Percentiles rank a stretch among this genome's conserved stretches.
phyloP scores from a whole-genome alignment of 352 stramenopile species.

The Phytopythium litorale region DNA sequence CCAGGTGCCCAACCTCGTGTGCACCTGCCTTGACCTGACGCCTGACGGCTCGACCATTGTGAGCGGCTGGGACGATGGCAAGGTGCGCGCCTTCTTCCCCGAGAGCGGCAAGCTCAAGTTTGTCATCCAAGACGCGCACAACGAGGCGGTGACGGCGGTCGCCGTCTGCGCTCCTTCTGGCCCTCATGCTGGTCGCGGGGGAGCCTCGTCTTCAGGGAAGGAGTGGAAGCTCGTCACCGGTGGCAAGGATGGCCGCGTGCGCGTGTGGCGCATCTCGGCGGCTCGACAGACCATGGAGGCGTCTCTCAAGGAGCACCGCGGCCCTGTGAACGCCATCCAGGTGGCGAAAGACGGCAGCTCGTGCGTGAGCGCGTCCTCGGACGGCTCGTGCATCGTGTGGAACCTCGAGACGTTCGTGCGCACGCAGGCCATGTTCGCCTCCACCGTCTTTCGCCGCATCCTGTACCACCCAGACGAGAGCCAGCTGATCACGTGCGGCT shows the following conservation, averaged over 20 bases:
- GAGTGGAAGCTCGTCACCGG: conserved; percentile 93
- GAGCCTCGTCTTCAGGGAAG: conserved; percentile 6
- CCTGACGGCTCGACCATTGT: conserved; percentile 88
- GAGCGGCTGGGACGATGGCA: conserved; percentile 95
- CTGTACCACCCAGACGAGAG: conserved; percentile 96
- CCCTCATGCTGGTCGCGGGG: not conserved
- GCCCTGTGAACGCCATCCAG: conserved; percentile 90
- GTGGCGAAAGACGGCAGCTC: conserved; percentile 67
- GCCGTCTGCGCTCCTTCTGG: conserved; percentile 79
- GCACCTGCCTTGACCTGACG: conserved; percentile 91
- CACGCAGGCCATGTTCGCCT: conserved; percentile 94
- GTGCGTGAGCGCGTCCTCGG: conserved; percentile 74
- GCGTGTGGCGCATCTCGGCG: conserved; percentile 91
- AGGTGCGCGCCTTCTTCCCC: conserved; percentile 96
- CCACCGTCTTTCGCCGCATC: conserved; percentile 92
- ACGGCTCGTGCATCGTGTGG: conserved; percentile 95
- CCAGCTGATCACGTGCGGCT: conserved; percentile 94
- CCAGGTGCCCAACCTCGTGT: conserved; percentile 97
- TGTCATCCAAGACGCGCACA: conserved; percentile 96
- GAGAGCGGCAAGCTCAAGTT: conserved; percentile 96
- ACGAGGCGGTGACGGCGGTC: conserved; percentile 93
- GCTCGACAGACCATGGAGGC: conserved; percentile 94
- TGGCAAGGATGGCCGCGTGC: conserved; percentile 91
- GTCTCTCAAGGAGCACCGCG: conserved; percentile 95
- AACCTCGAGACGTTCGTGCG: conserved; percentile 92